A percentile compares a stretch with the other conserved stretches of the same genome.
Evolutionary conservation across 2,329 filamentous ascomycete genomes (phyloP).

Genomic region (Aspergillus glaucus): DNA sequence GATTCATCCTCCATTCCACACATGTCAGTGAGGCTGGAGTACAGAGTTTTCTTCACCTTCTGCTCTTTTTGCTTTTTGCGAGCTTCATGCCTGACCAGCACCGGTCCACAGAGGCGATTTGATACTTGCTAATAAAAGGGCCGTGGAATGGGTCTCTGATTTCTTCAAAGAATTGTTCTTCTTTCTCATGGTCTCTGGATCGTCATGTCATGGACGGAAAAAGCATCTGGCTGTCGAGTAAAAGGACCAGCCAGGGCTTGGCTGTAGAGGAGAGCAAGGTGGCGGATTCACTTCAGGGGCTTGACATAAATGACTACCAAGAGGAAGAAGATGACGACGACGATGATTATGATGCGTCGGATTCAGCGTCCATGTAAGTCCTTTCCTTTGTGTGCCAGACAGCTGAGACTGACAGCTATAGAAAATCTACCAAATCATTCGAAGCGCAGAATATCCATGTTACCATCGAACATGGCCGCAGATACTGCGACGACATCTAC

Average conservation of each 20-base stretch:
- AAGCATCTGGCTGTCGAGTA: slow-evolving; percentile 11
- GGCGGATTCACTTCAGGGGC: background rate
- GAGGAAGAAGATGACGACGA: slow-evolving; percentile 7
- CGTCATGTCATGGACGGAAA: slow-evolving; percentile 26
- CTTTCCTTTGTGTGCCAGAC: background rate
- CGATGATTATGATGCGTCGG: slow-evolving; percentile 12
- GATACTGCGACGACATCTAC: slow-evolving; percentile 56
- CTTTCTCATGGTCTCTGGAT: background rate
- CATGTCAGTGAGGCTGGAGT: too few species aligned
- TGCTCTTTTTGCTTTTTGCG: background rate
- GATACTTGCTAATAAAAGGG: too few species aligned
- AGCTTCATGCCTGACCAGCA: background rate
- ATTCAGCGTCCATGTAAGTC: slow-evolving; percentile 20
- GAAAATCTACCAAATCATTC: slow-evolving; percentile 33
- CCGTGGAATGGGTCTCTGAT: too few species aligned
- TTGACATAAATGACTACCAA: slow-evolving; percentile 4
- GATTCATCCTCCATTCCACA: too few species aligned
- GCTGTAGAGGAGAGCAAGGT: slow-evolving; percentile 5
- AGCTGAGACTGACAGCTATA: slow-evolving; percentile 9
- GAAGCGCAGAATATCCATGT: slow-evolving; percentile 44
- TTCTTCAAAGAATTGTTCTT: background rate
- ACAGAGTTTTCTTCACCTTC: too few species aligned
- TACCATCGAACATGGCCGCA: slow-evolving; percentile 55
- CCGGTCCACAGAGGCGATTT: too few species aligned
- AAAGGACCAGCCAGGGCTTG: slow-evolving; percentile 7